Evolutionary conservation across 2,329 filamentous ascomycete genomes (phyloP).

Genomic region (Ophiostoma piceae): DNA sequence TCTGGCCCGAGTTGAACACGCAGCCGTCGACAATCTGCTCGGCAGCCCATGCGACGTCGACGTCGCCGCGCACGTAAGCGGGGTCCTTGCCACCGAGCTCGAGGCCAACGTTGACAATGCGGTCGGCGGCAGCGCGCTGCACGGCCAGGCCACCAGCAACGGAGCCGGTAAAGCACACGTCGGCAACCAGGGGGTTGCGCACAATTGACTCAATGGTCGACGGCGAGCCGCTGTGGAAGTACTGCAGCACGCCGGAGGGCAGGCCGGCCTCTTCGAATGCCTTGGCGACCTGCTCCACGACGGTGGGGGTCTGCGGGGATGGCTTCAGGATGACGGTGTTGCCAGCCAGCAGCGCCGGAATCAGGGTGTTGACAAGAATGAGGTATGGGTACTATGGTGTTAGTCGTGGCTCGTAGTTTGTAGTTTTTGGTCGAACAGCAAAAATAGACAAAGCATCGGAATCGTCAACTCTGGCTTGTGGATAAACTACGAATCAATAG

Average conservation of each 20-base stretch:
- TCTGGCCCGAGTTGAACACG: conserved; percentile 98
- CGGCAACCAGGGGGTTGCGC: conserved; percentile 66
- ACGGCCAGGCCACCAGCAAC: conserved; percentile 82
- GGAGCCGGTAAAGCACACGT: conserved; percentile 91
- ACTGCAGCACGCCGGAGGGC: conserved; percentile 78
- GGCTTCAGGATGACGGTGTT: conserved; percentile 93
- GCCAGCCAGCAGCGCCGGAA: conserved; percentile 84
- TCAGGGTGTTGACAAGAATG: conserved; percentile 84
- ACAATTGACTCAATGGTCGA: conserved; percentile 72
- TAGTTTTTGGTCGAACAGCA: too few species aligned
- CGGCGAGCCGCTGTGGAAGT: conserved; percentile 82
- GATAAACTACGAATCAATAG: not conserved
- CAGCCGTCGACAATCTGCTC: conserved; percentile 92
- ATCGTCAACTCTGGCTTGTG: not conserved
- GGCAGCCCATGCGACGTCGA: conserved; percentile 84
- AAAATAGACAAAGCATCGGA: not conserved
- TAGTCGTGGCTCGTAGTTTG: not conserved
- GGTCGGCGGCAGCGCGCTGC: conserved; percentile 75
- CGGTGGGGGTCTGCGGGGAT: conserved; percentile 88
- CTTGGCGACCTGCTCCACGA: conserved; percentile 75
- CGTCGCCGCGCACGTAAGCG: conserved; percentile 79
- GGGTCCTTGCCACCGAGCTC: conserved; percentile 95
- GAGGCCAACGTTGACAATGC: conserved; percentile 78
- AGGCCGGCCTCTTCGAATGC: conserved; percentile 77
- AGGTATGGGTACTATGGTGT: conserved; percentile 77